Evolutionary conservation across 2,329 filamentous ascomycete genomes (phyloP).

Genomic region (Ophiostoma himal-ulmi): DNA sequence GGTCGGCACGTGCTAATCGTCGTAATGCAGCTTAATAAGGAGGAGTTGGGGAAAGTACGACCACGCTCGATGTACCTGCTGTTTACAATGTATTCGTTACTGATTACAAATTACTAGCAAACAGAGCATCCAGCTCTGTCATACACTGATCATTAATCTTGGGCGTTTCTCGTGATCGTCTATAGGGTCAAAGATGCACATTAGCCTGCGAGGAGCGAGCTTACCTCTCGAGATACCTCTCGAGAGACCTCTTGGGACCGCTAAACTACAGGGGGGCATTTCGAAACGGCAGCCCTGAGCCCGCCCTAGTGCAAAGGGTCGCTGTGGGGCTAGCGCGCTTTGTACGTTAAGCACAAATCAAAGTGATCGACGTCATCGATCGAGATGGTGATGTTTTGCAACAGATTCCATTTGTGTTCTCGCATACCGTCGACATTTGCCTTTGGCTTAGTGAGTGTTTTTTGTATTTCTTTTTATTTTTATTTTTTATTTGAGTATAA

Average conservation of each 20-base stretch:
- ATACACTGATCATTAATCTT: too few species aligned
- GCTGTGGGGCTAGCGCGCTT: background rate
- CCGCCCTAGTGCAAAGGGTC: background rate
- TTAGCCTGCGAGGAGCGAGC: background rate
- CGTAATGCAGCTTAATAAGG: background rate
- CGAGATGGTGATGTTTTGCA: background rate
- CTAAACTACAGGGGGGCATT: slow-evolving; percentile 2
- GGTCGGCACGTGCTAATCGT: slow-evolving; percentile 1
- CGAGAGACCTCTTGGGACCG: background rate
- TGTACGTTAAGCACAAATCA: background rate
- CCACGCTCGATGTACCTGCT: background rate
- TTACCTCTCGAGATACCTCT: background rate
- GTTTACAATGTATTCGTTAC: background rate
- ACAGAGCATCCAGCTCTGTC: too few species aligned
- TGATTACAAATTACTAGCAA: too few species aligned
- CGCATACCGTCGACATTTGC: too few species aligned
- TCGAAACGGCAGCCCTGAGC: background rate
- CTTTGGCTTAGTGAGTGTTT: too few species aligned
- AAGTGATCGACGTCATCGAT: background rate
- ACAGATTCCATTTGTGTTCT: background rate
- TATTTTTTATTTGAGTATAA: too few species aligned
- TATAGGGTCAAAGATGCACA: background rate
- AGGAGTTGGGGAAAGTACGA: background rate
- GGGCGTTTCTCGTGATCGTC: background rate
- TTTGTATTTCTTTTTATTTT: too few species aligned